Conservation (phyloP, 1,284 basidiomycete genomes). For the Leccinum angustisporum region DNA sequence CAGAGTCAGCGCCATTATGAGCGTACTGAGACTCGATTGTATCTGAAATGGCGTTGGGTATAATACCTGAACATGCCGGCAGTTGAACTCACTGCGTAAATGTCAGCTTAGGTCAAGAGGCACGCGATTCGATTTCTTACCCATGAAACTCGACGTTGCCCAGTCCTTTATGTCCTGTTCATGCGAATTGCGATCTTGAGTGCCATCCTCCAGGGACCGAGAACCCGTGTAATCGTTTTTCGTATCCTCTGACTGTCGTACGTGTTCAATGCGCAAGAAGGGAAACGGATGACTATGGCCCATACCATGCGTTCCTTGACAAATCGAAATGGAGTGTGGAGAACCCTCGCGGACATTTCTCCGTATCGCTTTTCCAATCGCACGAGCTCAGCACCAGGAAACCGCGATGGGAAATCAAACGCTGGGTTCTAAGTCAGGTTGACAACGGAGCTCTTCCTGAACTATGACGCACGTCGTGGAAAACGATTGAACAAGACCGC, state of each 20-base stretch:
- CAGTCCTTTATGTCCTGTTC: conserved; percentile 24
- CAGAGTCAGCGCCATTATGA: conserved; percentile 26
- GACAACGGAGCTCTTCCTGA: conserved; percentile 2
- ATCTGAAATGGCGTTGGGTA: conserved; percentile 20
- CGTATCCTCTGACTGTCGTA: conserved; percentile 14
- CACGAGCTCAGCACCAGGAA: conserved; percentile 32
- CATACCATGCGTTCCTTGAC: conserved; percentile 36
- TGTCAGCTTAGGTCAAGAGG: conserved; percentile 17
- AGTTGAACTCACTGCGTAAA: conserved; percentile 21
- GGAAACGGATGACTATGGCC: background rate
- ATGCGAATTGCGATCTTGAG: conserved; percentile 3
- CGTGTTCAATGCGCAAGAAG: background rate
- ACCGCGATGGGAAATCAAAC: conserved; percentile 35
- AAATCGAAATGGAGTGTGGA: conserved; percentile 33
- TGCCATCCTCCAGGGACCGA: conserved; percentile 3
- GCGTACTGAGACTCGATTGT: conserved; percentile 18
- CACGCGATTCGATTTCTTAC: conserved; percentile 5
- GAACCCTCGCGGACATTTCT: conserved; percentile 27
- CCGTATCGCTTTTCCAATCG: conserved; percentile 25
- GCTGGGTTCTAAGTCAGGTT: conserved; percentile 20
- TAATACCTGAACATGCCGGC: background rate
- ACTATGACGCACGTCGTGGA: conserved; percentile 23
- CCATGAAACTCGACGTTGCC: conserved; percentile 21
- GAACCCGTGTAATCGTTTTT: conserved; percentile 24
- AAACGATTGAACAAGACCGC: conserved; percentile 19